Conservation (phyloP, 139 green algal genomes). For the Asterochloris sp. region DNA sequence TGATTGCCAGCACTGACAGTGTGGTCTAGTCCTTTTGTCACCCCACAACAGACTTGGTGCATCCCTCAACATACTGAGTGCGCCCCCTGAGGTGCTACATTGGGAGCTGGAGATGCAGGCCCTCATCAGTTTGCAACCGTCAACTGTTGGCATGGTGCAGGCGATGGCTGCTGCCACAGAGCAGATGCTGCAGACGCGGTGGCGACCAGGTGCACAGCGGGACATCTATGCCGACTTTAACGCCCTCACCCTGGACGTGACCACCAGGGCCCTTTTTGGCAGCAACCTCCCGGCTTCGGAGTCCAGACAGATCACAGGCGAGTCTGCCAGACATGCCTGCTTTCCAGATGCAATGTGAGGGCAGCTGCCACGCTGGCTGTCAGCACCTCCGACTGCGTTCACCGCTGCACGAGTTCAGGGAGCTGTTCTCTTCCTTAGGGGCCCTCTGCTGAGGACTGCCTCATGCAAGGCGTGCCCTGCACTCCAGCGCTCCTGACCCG, state of each 20-base stretch:
- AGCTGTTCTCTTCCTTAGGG: no score
- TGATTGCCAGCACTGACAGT: no score
- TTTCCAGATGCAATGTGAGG: not conserved
- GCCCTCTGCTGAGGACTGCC: no score
- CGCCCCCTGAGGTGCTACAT: not conserved
- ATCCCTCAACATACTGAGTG: no score
- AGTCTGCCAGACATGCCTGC: not conserved
- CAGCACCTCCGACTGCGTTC: no score
- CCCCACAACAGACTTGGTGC: no score
- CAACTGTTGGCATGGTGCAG: constrained; percentile 10
- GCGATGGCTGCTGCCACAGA: constrained; percentile 55
- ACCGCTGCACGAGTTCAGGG: no score
- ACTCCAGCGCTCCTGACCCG: no score
- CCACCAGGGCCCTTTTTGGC: constrained; percentile 77
- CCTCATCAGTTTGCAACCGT: no score
- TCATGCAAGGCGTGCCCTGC: no score
- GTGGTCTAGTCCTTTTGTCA: no score
- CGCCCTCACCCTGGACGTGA: constrained; percentile 75
- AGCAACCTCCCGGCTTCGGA: constrained; percentile 5
- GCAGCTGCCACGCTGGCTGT: not conserved
- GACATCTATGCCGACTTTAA: constrained; percentile 86
- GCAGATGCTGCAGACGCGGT: constrained; percentile 27
- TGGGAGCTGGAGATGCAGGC: not conserved
- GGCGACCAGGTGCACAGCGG: constrained; percentile 26
- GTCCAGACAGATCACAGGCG: constrained; percentile 23